Conservation (phyloP, 2,329 filamentous ascomycete species). For the Aspergillus niger region DNA sequence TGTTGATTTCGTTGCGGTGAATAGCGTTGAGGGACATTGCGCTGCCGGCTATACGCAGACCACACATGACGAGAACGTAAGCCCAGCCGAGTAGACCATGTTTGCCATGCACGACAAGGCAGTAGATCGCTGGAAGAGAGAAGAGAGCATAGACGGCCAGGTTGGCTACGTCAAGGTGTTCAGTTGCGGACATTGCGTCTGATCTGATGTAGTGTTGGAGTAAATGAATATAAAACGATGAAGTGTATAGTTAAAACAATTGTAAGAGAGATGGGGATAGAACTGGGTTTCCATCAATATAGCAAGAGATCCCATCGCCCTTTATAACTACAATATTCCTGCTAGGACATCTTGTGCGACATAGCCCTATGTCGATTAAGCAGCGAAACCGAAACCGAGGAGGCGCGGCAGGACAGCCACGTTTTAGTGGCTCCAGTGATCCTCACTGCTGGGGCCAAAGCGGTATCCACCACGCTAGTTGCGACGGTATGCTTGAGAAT, state of each 20-base stretch:
- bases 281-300: not conserved
- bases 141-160: not conserved
- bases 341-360: not conserved
- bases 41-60: slow-evolving; percentile 9
- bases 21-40: slow-evolving; percentile 6
- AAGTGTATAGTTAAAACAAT: not conserved
- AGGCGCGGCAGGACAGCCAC: not conserved
- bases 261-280: not conserved
- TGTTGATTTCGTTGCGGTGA: not conserved
- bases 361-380: not conserved
- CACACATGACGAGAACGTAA: slow-evolving; percentile 9
- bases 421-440: not conserved
- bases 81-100: slow-evolving; percentile 7
- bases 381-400: not conserved
- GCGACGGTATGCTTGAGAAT: too few species aligned
- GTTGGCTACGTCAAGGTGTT: not conserved
- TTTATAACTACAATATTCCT: too few species aligned
- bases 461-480: too few species aligned
- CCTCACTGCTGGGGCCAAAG: too few species aligned
- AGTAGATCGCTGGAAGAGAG: not conserved
- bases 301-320: not conserved
- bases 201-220: not conserved
- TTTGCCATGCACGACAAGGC: not conserved
- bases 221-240: not conserved
- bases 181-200: not conserved